A percentile compares a stretch with the other conserved stretches of the same genome.
Conservation (phyloP, 257 asterid genomes). For the Penstemon davidsonii region DNA sequence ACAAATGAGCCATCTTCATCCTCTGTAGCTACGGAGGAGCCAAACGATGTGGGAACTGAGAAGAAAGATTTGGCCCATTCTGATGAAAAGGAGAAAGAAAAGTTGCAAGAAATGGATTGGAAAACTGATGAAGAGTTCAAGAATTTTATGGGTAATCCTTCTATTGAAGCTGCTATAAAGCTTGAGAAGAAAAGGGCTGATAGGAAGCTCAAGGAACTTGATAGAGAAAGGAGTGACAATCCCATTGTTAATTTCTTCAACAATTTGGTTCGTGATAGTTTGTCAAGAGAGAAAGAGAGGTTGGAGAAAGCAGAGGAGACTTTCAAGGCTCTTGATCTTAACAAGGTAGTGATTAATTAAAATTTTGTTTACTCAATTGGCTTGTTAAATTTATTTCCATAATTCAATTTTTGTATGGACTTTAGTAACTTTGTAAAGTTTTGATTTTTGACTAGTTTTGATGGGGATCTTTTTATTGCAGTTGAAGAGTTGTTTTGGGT, state of each 20-base stretch:
- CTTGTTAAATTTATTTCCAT: not conserved
- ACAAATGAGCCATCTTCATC: constrained; percentile 47
- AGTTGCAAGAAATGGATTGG: constrained; percentile 88
- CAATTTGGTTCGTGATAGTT: constrained; percentile 56
- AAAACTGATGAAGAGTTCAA: constrained; percentile 84
- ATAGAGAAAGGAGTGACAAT: constrained; percentile 62
- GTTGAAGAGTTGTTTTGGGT: constrained; percentile 88
- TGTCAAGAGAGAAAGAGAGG: constrained; percentile 73
- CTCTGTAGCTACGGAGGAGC: constrained; percentile 55
- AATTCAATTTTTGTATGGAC: not conserved
- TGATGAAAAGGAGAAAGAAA: constrained; percentile 45
- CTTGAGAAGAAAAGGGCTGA: constrained; percentile 93
- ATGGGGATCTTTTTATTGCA: constrained; percentile 40
- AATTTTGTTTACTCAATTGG: not conserved
- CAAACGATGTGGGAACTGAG: constrained; percentile 30
- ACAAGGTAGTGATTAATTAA: constrained; percentile 52
- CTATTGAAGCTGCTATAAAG: constrained; percentile 95
- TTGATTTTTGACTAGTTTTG: not conserved
- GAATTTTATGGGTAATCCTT: constrained; percentile 93
- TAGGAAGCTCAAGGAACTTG: constrained; percentile 74
- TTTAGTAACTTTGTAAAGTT: not conserved
- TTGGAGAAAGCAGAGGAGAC: constrained; percentile 78
- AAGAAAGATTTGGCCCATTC: constrained; percentile 29
- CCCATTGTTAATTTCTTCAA: constrained; percentile 59
- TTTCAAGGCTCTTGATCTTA: constrained; percentile 90